Conservation (phyloP, 2,329 filamentous ascomycete species). For the Colletotrichum plurivorum region DNA sequence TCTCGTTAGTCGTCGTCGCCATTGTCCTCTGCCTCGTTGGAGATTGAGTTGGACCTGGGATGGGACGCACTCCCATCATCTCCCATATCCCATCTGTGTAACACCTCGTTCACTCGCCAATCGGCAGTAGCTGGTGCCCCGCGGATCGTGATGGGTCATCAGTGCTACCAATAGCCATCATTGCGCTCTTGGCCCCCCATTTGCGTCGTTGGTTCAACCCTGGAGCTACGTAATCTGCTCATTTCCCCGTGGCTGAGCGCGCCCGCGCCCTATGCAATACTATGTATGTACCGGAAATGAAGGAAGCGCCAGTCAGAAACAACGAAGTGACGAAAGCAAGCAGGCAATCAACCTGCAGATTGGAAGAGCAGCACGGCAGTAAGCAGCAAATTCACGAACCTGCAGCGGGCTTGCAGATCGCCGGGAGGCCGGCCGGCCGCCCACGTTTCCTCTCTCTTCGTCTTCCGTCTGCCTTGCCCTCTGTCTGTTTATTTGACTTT, state of each 20-base stretch:
- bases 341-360: background rate
- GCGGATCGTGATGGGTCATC: conserved; percentile 22
- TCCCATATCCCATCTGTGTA: conserved; percentile 33
- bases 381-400: background rate
- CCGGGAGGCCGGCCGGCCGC: conserved; percentile 21
- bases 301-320: background rate
- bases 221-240: conserved; percentile 24
- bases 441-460: conserved; percentile 9
- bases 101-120: conserved; percentile 40
- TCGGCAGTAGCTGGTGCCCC: conserved; percentile 28
- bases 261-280: background rate
- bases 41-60: background rate
- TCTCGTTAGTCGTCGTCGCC: background rate
- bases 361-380: background rate
- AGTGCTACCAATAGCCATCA: conserved; percentile 20
- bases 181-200: conserved; percentile 19
- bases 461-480: background rate
- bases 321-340: background rate
- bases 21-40: background rate
- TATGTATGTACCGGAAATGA: conserved; percentile 26
- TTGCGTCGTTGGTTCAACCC: conserved; percentile 25
- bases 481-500: conserved; percentile 21
- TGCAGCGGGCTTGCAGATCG: conserved; percentile 32
- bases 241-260: conserved; percentile 1
- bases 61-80: conserved; percentile 23